phyloP scores from a whole-genome alignment of 1,284 basidiomycete species.

The Peniophora sp. region DNA sequence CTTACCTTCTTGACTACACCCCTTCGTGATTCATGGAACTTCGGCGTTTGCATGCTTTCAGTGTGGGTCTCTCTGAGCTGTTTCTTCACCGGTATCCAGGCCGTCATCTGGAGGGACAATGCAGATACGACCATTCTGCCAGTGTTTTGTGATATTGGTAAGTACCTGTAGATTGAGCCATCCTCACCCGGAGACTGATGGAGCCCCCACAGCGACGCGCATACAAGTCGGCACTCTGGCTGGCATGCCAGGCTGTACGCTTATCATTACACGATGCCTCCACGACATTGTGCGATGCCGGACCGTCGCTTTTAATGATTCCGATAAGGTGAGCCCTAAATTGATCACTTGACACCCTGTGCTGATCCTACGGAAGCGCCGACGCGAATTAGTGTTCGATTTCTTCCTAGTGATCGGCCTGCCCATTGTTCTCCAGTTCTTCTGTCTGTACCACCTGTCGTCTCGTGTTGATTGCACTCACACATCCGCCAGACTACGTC shows the following conservation, averaged over 20 bases:
- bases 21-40: neutral
- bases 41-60: neutral
- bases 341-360: neutral
- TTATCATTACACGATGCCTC: neutral
- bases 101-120: neutral
- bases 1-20: neutral
- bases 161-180: neutral
- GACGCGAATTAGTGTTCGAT: neutral
- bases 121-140: neutral
- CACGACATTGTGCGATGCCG: neutral
- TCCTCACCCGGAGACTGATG: neutral
- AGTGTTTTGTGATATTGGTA: neutral
- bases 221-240: neutral
- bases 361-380: neutral
- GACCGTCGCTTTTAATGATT: neutral
- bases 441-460: neutral
- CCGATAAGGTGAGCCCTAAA: neutral
- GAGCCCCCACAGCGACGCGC: neutral
- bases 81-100: neutral
- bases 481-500: neutral
- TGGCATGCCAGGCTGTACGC: neutral
- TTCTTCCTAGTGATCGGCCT: neutral
- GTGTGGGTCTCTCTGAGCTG: neutral
- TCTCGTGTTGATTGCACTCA: neutral
- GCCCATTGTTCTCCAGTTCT: neutral